Evolutionary conservation across 768 basidiomycete species (phyloP).

Genomic region (Rhodosporidiobolus odoratus): DNA sequence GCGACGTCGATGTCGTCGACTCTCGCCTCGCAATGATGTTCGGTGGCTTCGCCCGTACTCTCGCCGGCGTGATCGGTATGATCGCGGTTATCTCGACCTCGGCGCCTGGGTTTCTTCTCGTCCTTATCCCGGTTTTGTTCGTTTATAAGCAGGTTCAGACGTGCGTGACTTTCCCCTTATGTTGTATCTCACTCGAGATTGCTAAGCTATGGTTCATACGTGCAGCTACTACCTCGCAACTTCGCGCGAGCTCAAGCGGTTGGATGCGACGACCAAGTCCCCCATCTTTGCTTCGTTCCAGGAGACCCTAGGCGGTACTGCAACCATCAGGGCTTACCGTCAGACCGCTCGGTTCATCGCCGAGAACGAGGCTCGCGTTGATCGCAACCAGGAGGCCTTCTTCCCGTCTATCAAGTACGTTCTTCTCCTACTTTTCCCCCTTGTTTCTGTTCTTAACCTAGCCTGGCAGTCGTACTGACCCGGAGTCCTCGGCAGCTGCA

Average conservation of each 20-base stretch:
- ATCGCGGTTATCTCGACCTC: constrained; percentile 43
- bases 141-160: constrained; percentile 50
- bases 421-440: constrained; percentile 49
- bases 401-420: constrained; percentile 61
- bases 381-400: constrained; percentile 53
- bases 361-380: constrained; percentile 54
- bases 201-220: not conserved
- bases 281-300: constrained; percentile 72
- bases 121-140: constrained; percentile 76
- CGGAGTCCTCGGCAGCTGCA: no score
- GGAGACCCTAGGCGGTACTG: constrained; percentile 56
- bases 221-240: constrained; percentile 80
- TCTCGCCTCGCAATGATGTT: constrained; percentile 73
- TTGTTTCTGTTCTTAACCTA: constrained; percentile 55
- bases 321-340: constrained; percentile 74
- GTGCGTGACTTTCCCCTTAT: not conserved
- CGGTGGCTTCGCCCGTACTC: constrained; percentile 61
- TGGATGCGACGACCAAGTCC: constrained; percentile 80
- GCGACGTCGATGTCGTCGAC: constrained; percentile 66
- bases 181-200: constrained; percentile 44
- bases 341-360: constrained; percentile 65
- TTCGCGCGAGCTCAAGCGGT: constrained; percentile 77
- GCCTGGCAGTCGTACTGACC: no score
- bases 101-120: constrained; percentile 59
- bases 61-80: constrained; percentile 40